These are phyloP conservation scores for Melanomma pulvis-pyrius DNA, from an alignment of 495 filamentous ascomycete genomes.

Conservation along the genomic window DNA sequence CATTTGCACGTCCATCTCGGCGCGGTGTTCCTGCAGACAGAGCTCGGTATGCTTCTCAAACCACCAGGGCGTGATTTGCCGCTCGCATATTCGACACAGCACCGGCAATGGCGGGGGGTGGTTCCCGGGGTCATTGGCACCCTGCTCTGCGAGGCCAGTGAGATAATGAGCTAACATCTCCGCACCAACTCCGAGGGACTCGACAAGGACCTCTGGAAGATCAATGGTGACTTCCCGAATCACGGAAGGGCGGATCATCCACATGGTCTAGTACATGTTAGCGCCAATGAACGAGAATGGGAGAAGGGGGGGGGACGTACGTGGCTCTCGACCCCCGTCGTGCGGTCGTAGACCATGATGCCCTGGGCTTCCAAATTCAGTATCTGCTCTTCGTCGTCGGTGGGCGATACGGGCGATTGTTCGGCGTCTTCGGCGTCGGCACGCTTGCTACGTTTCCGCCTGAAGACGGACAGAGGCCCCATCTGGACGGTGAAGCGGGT, in stretches of 20 bases:
- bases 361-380: conserved; percentile 92
- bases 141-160: conserved; percentile 83
- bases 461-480: conserved; percentile 68
- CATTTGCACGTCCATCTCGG: conserved; percentile 96
- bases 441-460: conserved; percentile 51
- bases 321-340: conserved; percentile 84
- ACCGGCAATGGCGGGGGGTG: conserved; percentile 87
- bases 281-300: not conserved
- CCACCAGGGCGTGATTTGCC: conserved; percentile 99
- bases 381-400: conserved; percentile 54
- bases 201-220: conserved; percentile 85
- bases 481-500: conserved; percentile 80
- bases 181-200: conserved; percentile 89
- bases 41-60: conserved; percentile 98
- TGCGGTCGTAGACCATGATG: conserved; percentile 94
- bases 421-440: conserved; percentile 38
- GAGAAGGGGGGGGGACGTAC: conserved; percentile 56
- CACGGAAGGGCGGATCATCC: conserved; percentile 96
- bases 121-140: conserved; percentile 75
- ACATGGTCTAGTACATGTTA: conserved; percentile 78
- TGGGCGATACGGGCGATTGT: conserved; percentile 38
- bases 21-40: conserved; percentile 91
- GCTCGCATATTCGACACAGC: conserved; percentile 95
- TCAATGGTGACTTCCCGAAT: conserved; percentile 93
- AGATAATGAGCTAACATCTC: conserved; percentile 93